phyloP scores from a whole-genome alignment of 1,284 basidiomycete genomes.

The Volvariella surrecta region DNA sequence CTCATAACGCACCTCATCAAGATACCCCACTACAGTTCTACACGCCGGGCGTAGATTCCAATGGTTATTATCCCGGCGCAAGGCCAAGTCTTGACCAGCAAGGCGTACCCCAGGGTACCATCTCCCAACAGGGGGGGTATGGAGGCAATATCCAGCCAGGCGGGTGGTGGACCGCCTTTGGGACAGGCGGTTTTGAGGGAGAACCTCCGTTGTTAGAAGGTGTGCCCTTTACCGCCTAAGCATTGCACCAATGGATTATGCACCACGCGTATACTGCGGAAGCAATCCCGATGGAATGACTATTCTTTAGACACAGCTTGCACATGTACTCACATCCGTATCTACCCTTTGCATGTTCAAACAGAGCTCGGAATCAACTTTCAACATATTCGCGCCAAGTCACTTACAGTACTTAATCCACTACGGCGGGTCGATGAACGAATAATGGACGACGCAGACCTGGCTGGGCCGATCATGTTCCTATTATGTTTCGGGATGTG shows the following conservation, averaged over 20 bases:
- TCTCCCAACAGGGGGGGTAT: conserved; percentile 41
- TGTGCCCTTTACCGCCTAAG: conserved; percentile 22
- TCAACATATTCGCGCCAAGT: conserved; percentile 90
- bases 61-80: conserved; percentile 57
- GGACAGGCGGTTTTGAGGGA: conserved; percentile 91
- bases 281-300: not conserved
- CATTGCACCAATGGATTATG: not conserved
- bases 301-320: conserved; percentile 1
- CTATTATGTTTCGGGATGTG: conserved; percentile 91
- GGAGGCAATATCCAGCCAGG: conserved; percentile 70
- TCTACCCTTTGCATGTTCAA: not conserved
- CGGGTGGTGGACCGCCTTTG: conserved; percentile 93
- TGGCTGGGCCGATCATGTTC: conserved; percentile 94
- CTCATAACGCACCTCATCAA: conserved; percentile 33
- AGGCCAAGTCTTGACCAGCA: conserved; percentile 69
- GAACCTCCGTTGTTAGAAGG: conserved; percentile 92
- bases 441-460: conserved; percentile 99
- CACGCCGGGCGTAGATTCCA: conserved; percentile 37
- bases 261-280: too few relatives aligned
- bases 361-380: conserved; percentile 97
- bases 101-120: conserved; percentile 47
- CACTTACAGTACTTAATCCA: conserved; percentile 93
- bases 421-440: conserved; percentile 80
- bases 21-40: conserved; percentile 71
- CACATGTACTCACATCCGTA: conserved; percentile 5